A percentile compares a stretch with the other conserved stretches of the same genome.
These are phyloP conservation scores for Astrothelium subdiscretum DNA, from an alignment of 495 filamentous ascomycete genomes.

Conservation along the genomic window DNA sequence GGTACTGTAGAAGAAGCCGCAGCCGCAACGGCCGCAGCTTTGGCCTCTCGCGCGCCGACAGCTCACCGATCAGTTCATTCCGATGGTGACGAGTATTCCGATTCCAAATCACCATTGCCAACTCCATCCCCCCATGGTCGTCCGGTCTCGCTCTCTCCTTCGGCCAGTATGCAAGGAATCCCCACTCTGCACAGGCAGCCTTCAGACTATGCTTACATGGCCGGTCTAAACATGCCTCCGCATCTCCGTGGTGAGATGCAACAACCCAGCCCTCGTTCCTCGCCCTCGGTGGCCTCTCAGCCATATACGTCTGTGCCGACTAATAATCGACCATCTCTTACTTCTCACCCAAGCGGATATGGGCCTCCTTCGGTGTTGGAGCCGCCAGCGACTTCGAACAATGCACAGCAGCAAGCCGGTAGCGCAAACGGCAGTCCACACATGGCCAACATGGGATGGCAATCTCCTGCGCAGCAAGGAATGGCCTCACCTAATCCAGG, in stretches of 20 bases:
- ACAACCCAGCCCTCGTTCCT: conserved; percentile 59
- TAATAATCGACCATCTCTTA: conserved; percentile 54
- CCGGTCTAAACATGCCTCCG: conserved; percentile 57
- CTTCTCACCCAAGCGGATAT: conserved; percentile 71
- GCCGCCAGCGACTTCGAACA: conserved; percentile 43
- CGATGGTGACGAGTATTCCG: conserved; percentile 68
- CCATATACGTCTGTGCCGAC: conserved; percentile 42
- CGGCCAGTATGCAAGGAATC: conserved; percentile 61
- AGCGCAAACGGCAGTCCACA: conserved; percentile 31
- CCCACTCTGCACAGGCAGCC: conserved; percentile 57
- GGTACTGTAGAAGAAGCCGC: conserved; percentile 92
- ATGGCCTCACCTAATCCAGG: conserved; percentile 19
- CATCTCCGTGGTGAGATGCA: conserved; percentile 72
- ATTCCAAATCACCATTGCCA: conserved; percentile 67
- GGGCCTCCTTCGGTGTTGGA: conserved; percentile 79
- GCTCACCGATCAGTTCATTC: conserved; percentile 48
- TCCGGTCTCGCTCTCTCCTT: conserved; percentile 67
- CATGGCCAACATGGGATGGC: conserved; percentile 29
- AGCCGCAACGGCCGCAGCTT: conserved; percentile 71
- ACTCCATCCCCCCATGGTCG: conserved; percentile 79
- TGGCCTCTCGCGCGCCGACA: conserved; percentile 49
- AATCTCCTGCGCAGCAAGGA: conserved; percentile 27
- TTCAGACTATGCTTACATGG: conserved; percentile 55
- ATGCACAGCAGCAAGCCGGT: conserved; percentile 25
- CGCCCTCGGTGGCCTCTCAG: conserved; percentile 50